phyloP scores from a whole-genome alignment of 805 yeast species.

The Candida anglica region DNA sequence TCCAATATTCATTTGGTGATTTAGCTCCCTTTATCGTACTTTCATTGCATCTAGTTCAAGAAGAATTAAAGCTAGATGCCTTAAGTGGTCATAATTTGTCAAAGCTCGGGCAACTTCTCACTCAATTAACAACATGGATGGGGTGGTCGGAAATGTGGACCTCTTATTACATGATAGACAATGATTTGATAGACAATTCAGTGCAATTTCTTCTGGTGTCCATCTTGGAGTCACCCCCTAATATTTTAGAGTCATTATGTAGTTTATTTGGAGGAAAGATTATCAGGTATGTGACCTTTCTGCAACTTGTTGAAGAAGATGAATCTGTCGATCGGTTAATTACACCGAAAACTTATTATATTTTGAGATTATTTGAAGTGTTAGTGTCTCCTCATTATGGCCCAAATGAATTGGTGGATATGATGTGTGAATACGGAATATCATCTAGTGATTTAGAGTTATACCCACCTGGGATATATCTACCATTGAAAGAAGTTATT shows the following conservation, averaged over 20 bases:
- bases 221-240: constrained; percentile 56
- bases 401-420: constrained; percentile 51
- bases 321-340: constrained; percentile 55
- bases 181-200: constrained; percentile 28
- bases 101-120: constrained; percentile 50
- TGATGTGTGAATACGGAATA: constrained; percentile 58
- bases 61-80: constrained; percentile 63
- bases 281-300: constrained; percentile 58
- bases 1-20: constrained; percentile 44
- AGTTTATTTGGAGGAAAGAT: constrained; percentile 41
- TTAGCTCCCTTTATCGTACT: constrained; percentile 60
- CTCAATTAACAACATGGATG: constrained; percentile 62
- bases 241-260: constrained; percentile 50
- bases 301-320: constrained; percentile 61
- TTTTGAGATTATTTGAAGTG: constrained; percentile 59
- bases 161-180: constrained; percentile 45
- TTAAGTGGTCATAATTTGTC: constrained; percentile 31
- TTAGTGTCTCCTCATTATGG: constrained; percentile 52
- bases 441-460: constrained; percentile 53
- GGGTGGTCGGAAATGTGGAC: constrained; percentile 73
- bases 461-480: constrained; percentile 66
- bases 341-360: constrained; percentile 62
- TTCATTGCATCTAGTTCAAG: constrained; percentile 72
- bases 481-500: constrained; percentile 64
- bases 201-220: constrained; percentile 41